phyloP scores from a whole-genome alignment of 306 rosid genomes.

The Sechiopsis laciniata region DNA sequence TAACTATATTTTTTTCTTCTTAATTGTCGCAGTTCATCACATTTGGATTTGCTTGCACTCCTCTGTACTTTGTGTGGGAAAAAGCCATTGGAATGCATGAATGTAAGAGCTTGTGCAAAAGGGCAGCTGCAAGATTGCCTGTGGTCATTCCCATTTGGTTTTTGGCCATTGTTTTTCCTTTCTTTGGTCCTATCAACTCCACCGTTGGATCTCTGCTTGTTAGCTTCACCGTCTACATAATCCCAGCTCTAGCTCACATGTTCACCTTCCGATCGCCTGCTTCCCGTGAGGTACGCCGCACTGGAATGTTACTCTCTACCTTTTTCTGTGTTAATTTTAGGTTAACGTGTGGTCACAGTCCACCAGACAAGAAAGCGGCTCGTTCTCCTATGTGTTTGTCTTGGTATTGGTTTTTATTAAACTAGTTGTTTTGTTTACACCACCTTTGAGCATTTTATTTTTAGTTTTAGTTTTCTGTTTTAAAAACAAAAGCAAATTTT shows the following conservation, averaged over 20 bases:
- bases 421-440: no score
- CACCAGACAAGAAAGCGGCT: slow-evolving; percentile 36
- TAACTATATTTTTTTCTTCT: not conserved
- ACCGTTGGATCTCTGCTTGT: slow-evolving; percentile 96
- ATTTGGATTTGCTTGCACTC: slow-evolving; percentile 96
- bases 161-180: slow-evolving; percentile 86
- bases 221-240: slow-evolving; percentile 93
- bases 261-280: slow-evolving; percentile 83
- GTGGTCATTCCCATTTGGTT: slow-evolving; percentile 96
- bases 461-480: no score
- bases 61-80: slow-evolving; percentile 90
- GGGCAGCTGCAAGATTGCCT: slow-evolving; percentile 85
- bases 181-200: slow-evolving; percentile 95
- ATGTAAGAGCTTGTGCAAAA: slow-evolving; percentile 87
- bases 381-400: slow-evolving; percentile 22
- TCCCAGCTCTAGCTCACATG: slow-evolving; percentile 79
- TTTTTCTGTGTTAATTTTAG: not conserved
- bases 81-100: slow-evolving; percentile 81
- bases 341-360: slow-evolving; percentile 36
- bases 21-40: slow-evolving; percentile 64
- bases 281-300: slow-evolving; percentile 61
- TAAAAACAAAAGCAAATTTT: no score
- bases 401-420: not conserved
- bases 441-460: no score
- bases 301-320: not conserved